Evolutionary conservation across 805 yeast species (phyloP).

Genomic region (Ogataea saltuana): DNA sequence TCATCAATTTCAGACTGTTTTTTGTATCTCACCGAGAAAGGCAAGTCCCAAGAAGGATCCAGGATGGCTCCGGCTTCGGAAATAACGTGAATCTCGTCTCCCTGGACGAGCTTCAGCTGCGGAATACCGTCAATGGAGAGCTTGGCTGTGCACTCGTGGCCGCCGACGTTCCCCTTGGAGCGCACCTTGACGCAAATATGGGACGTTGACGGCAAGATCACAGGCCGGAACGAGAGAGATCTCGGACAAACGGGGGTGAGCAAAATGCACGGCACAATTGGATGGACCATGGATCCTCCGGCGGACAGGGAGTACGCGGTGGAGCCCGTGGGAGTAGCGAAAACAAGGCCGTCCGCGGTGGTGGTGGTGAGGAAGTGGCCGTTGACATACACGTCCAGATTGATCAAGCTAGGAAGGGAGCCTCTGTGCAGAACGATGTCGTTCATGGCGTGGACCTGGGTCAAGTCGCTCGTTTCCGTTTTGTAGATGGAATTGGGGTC

Average conservation of each 20-base stretch:
- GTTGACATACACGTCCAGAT: slow-evolving; percentile 82
- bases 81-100: slow-evolving; percentile 77
- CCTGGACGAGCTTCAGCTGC: slow-evolving; percentile 63
- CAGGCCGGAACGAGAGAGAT: slow-evolving; percentile 85
- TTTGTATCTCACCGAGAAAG: slow-evolving; percentile 26
- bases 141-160: slow-evolving; percentile 43
- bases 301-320: slow-evolving; percentile 88
- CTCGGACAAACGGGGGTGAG: slow-evolving; percentile 92
- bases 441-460: slow-evolving; percentile 80
- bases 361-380: slow-evolving; percentile 85
- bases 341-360: slow-evolving; percentile 85
- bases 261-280: slow-evolving; percentile 77
- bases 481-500: slow-evolving; percentile 20
- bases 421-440: slow-evolving; percentile 90
- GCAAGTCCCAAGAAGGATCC: slow-evolving; percentile 50
- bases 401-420: slow-evolving; percentile 78
- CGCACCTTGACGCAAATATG: slow-evolving; percentile 66
- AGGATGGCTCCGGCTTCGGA: slow-evolving; percentile 64
- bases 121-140: slow-evolving; percentile 84
- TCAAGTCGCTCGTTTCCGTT: slow-evolving; percentile 16
- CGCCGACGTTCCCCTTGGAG: slow-evolving; percentile 37
- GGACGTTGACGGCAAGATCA: slow-evolving; percentile 76
- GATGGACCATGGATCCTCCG: slow-evolving; percentile 93
- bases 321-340: slow-evolving; percentile 92
- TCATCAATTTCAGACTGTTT: slow-evolving; percentile 8